Evolutionary conservation across 2,329 filamentous ascomycete genomes (phyloP).

Genomic region (Immersiporthe knoxdaviesiana): DNA sequence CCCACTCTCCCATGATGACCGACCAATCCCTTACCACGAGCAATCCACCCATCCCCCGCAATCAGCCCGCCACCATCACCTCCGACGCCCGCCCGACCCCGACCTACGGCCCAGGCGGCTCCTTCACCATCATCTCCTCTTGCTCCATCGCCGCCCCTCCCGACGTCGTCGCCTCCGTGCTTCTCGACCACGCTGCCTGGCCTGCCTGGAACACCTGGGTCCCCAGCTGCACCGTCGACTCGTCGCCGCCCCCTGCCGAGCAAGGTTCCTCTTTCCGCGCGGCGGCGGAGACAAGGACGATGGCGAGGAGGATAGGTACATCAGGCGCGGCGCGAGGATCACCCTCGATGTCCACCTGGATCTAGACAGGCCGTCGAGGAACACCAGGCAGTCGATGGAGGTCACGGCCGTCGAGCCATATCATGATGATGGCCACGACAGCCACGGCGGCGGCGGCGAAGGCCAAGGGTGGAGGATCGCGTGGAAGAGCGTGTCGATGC

Average conservation of each 20-base stretch:
- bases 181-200: conserved; percentile 40
- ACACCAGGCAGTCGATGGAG: conserved; percentile 32
- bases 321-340: conserved; percentile 40
- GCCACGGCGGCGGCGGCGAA: conserved; percentile 18
- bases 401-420: conserved; percentile 41
- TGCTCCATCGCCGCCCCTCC: conserved; percentile 41
- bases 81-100: conserved; percentile 37
- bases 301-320: conserved; percentile 26
- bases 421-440: no score
- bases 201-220: conserved; percentile 43
- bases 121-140: conserved; percentile 39
- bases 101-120: conserved; percentile 37
- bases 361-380: conserved; percentile 27
- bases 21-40: conserved; percentile 23
- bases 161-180: conserved; percentile 39
- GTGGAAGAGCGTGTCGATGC: conserved; percentile 42
- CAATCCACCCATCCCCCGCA: conserved; percentile 26
- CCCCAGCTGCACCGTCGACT: conserved; percentile 36
- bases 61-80: conserved; percentile 28
- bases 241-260: conserved; percentile 30
- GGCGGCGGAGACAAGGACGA: neutral
- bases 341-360: conserved; percentile 41
- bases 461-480: conserved; percentile 45
- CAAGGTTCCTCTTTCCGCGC: neutral
- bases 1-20: neutral